A percentile compares a stretch with the other conserved stretches of the same genome.
These are phyloP conservation scores for Brassica carinata DNA, from an alignment of 345 rosid species.

Conservation along the genomic window DNA sequence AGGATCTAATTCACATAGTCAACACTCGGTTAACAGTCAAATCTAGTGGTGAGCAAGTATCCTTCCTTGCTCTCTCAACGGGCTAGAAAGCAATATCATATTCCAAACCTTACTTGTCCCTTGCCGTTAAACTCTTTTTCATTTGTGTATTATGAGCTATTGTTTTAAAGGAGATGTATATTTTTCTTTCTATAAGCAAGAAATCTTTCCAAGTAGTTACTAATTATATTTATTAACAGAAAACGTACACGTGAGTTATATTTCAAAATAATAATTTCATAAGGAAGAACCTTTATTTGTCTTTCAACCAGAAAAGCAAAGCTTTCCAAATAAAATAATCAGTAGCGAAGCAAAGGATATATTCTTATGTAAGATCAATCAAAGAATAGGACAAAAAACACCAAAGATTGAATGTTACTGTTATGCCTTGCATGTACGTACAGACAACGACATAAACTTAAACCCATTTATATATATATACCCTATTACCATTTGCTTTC, in stretches of 20 bases:
- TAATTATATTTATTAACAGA: background rate
- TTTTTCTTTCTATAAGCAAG: too few relatives aligned
- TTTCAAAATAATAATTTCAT: background rate
- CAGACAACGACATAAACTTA: background rate
- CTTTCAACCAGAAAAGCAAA: background rate
- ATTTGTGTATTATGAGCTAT: background rate
- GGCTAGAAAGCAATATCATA: background rate
- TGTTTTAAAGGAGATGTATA: background rate
- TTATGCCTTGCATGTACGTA: conserved; percentile 28
- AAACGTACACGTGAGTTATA: background rate
- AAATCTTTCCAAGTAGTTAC: background rate
- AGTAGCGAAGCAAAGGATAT: conserved; percentile 35
- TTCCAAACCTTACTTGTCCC: background rate
- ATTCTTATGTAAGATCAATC: conserved; percentile 18
- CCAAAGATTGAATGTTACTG: conserved; percentile 10
- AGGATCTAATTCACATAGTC: background rate
- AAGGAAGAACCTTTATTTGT: background rate
- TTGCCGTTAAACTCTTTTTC: background rate
- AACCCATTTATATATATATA: background rate
- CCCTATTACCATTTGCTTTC: background rate
- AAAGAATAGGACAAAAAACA: conserved; percentile 23
- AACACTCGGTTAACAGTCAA: background rate
- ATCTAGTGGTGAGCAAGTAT: background rate
- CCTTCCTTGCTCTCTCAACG: background rate
- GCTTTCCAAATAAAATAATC: conserved; percentile 13